These are phyloP conservation scores for Candida endomychidarum DNA, from an alignment of 805 yeast species.

Conservation along the genomic window DNA sequence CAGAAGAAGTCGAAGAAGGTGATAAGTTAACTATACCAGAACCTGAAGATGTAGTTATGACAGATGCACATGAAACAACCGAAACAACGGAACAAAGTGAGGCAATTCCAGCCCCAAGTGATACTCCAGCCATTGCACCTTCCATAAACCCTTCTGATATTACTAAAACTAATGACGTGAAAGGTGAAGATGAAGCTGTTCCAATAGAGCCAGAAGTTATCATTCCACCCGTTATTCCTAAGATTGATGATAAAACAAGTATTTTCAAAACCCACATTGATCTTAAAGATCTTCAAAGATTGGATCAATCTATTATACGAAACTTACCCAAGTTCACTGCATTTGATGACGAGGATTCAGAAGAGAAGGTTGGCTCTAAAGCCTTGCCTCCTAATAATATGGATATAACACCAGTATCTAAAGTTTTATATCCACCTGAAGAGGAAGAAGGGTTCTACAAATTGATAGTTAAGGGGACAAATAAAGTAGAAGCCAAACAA, in stretches of 20 bases:
- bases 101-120: no score
- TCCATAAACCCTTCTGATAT: slow-evolving; percentile 3
- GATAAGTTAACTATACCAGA: slow-evolving; percentile 5
- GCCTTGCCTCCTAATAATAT: slow-evolving; percentile 29
- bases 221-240: slow-evolving; percentile 8
- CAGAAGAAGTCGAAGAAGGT: slow-evolving; percentile 9
- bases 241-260: slow-evolving; percentile 12
- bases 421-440: slow-evolving; percentile 62
- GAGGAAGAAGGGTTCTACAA: slow-evolving; percentile 64
- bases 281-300: slow-evolving; percentile 40
- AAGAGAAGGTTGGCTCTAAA: slow-evolving; percentile 14
- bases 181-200: not conserved
- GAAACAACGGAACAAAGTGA: slow-evolving; percentile 8
- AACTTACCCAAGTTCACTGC: slow-evolving; percentile 50
- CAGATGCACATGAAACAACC: not conserved
- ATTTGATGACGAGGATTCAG: slow-evolving; percentile 35
- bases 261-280: slow-evolving; percentile 51
- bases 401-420: slow-evolving; percentile 57
- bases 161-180: not conserved
- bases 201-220: slow-evolving; percentile 14
- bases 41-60: not conserved
- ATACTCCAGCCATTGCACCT: not conserved
- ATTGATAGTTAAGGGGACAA: slow-evolving; percentile 46
- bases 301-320: slow-evolving; percentile 48
- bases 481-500: slow-evolving; percentile 14